A percentile compares a stretch with the other conserved stretches of the same genome.
These are phyloP conservation scores for Boletus pseudo-olivaceus DNA, from an alignment of 768 basidiomycete genomes.

Conservation along the genomic window DNA sequence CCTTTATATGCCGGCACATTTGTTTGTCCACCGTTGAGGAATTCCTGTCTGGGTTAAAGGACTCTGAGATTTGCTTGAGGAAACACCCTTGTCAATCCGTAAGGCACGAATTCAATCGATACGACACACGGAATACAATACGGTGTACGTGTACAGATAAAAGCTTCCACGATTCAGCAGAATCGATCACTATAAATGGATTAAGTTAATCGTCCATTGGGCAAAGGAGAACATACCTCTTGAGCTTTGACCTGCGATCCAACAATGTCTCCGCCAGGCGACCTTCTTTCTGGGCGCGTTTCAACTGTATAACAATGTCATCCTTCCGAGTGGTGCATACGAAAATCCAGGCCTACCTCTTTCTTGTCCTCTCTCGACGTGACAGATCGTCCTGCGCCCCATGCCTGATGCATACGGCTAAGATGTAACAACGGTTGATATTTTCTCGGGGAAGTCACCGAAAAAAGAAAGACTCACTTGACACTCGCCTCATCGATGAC, in stretches of 20 bases:
- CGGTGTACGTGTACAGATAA: conserved; percentile 13
- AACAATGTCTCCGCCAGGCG: conserved; percentile 77
- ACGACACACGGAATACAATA: conserved; percentile 5
- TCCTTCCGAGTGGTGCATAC: background rate
- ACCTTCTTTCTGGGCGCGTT: conserved; percentile 74
- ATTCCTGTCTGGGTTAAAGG: conserved; percentile 2
- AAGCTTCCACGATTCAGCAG: conserved; percentile 30
- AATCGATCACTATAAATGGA: conserved; percentile 40
- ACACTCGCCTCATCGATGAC: conserved; percentile 69
- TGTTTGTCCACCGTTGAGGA: conserved; percentile 5
- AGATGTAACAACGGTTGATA: conserved; percentile 2
- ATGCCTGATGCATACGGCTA: conserved; percentile 74
- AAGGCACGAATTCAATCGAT: conserved; percentile 15
- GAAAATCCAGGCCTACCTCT: conserved; percentile 46
- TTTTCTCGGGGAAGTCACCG: background rate
- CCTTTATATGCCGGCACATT: conserved; percentile 1
- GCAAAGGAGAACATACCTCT: conserved; percentile 51
- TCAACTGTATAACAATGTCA: conserved; percentile 49
- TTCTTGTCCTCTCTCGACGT: conserved; percentile 68
- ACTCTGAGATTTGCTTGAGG: background rate
- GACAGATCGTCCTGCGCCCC: conserved; percentile 78
- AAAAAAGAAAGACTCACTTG: conserved; percentile 51
- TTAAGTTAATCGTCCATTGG: conserved; percentile 3
- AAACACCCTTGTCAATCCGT: background rate
- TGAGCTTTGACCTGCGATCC: conserved; percentile 77